phyloP scores from a whole-genome alignment of 2,329 filamentous ascomycete species.

The Hymenoscyphus scutula region DNA sequence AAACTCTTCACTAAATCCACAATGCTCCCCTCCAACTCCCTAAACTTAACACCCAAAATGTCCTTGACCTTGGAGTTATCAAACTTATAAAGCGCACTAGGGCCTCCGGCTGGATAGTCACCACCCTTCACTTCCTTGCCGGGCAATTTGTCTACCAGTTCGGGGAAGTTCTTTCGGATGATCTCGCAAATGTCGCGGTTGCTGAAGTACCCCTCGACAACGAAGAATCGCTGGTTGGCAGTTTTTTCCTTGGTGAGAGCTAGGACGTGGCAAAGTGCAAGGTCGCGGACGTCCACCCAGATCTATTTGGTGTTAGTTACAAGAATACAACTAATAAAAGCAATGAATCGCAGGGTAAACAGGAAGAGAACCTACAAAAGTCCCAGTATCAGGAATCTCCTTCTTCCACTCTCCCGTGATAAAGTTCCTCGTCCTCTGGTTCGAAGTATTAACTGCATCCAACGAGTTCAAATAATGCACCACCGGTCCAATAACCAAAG shows the following conservation, averaged over 20 bases:
- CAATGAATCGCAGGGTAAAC: conserved; percentile 3
- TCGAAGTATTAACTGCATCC: conserved; percentile 69
- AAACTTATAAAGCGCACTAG: conserved; percentile 49
- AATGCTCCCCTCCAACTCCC: conserved; percentile 55
- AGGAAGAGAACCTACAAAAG: conserved; percentile 37
- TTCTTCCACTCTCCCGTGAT: conserved; percentile 61
- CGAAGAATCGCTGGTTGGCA: conserved; percentile 61
- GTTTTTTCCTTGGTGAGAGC: conserved; percentile 56
- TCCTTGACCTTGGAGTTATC: conserved; percentile 55
- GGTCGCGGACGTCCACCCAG: conserved; percentile 60
- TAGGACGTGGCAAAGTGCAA: conserved; percentile 62
- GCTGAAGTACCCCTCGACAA: conserved; percentile 58
- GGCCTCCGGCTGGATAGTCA: conserved; percentile 39
- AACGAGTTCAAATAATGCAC: conserved; percentile 62
- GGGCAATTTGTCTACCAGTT: conserved; percentile 50
- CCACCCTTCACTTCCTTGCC: conserved; percentile 39
- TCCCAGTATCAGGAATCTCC: conserved; percentile 55
- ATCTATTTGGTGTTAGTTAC: conserved; percentile 32
- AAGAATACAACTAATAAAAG: background rate
- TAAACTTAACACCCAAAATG: conserved; percentile 60
- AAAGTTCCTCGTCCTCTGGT: conserved; percentile 62
- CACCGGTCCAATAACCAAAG: conserved; percentile 55
- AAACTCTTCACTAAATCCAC: conserved; percentile 53
- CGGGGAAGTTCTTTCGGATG: conserved; percentile 53
- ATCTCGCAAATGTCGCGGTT: conserved; percentile 58